These are phyloP conservation scores for Magnaporthiopsis poae DNA, from an alignment of 2,329 filamentous ascomycete genomes.

Conservation along the genomic window DNA sequence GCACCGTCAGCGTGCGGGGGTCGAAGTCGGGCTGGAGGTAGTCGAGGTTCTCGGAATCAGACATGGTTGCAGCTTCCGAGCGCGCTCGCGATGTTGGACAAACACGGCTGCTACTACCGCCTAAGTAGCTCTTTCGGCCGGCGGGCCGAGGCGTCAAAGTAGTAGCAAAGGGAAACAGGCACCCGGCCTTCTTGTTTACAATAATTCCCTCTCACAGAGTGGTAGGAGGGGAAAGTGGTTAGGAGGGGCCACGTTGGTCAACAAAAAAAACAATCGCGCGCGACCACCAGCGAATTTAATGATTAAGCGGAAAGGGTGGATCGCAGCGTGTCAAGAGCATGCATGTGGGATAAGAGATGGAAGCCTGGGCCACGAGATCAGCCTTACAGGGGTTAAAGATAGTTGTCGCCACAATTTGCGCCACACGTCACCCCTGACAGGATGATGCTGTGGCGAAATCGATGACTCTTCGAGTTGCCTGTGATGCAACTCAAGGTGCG, in stretches of 20 bases:
- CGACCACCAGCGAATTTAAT: background rate
- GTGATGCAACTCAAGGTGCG: too few relatives aligned
- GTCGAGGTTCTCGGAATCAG: conserved; percentile 57
- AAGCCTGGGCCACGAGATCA: conserved; percentile 9
- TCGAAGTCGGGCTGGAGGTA: conserved; percentile 87
- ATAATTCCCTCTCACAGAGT: background rate
- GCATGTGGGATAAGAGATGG: background rate
- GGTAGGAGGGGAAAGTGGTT: background rate
- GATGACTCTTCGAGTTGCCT: background rate
- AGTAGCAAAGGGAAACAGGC: too few relatives aligned
- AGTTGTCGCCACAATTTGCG: background rate
- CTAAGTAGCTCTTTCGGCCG: too few relatives aligned
- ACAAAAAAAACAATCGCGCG: background rate
- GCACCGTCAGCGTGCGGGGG: conserved; percentile 70
- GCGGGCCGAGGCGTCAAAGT: too few relatives aligned
- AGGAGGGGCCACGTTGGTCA: background rate
- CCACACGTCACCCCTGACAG: background rate
- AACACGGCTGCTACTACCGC: too few relatives aligned
- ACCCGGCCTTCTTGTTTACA: background rate
- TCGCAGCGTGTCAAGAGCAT: background rate
- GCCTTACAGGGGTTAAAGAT: background rate
- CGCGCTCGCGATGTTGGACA: background rate
- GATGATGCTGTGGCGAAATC: conserved; percentile 1
- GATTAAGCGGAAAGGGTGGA: background rate
- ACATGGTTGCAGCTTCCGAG: conserved; percentile 33